Evolutionary conservation across 768 basidiomycete genomes (phyloP).

Genomic region (Lepiota subincarnata): DNA sequence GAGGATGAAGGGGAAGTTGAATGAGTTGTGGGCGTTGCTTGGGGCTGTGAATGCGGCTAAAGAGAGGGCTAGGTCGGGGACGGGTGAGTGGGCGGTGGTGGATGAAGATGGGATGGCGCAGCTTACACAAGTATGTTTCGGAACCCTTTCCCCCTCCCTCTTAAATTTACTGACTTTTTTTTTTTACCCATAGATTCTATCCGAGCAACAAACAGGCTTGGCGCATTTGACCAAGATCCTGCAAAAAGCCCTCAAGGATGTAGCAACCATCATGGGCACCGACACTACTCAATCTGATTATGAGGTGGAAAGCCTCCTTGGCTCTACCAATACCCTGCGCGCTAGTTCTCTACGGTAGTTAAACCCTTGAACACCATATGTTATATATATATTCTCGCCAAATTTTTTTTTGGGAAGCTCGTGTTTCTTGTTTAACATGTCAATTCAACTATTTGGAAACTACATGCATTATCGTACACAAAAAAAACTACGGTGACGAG

Average conservation of each 20-base stretch:
- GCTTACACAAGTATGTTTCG: slow-evolving; percentile 58
- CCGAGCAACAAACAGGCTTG: slow-evolving; percentile 76
- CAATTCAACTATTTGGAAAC: not conserved
- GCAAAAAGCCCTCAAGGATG: slow-evolving; percentile 57
- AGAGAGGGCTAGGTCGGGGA: slow-evolving; percentile 42
- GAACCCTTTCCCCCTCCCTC: slow-evolving; percentile 2
- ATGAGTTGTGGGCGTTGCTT: slow-evolving; percentile 83
- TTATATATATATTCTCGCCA: too few relatives aligned
- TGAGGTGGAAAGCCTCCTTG: slow-evolving; percentile 29
- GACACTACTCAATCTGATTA: slow-evolving; percentile 15
- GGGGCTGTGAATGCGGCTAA: slow-evolving; percentile 65
- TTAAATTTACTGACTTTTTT: slow-evolving; percentile 10
- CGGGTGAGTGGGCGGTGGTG: slow-evolving; percentile 73
- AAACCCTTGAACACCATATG: not conserved
- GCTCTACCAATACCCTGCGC: slow-evolving; percentile 31
- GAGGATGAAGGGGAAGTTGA: slow-evolving; percentile 66
- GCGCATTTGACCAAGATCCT: slow-evolving; percentile 77
- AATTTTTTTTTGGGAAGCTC: too few relatives aligned
- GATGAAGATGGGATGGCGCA: slow-evolving; percentile 81
- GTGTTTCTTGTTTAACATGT: not conserved
- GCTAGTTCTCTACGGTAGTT: slow-evolving; percentile 32
- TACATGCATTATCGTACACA: slow-evolving; percentile 2
- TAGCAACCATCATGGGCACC: slow-evolving; percentile 59
- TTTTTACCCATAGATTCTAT: slow-evolving; percentile 61
- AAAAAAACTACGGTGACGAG: not conserved